Percentiles rank a stretch among this genome's conserved stretches.
phyloP scores from a whole-genome alignment of 345 rosid species.

The Gossypium herbaceum region DNA sequence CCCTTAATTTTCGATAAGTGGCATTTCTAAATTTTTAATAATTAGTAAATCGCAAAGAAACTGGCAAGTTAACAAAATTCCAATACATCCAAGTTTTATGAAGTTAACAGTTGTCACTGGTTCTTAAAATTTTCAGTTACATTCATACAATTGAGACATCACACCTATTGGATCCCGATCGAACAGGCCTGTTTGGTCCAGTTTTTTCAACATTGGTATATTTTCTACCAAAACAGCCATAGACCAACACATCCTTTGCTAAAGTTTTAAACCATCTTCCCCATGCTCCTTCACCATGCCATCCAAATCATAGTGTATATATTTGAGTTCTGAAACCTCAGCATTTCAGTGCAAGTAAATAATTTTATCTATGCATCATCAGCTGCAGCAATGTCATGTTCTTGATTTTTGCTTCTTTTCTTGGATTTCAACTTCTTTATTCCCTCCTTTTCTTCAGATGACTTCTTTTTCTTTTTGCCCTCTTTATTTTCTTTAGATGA shows the following conservation, averaged over 20 bases:
- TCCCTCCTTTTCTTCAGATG: constrained; percentile 14
- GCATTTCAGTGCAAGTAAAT: neutral
- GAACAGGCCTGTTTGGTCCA: neutral
- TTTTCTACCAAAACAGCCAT: neutral
- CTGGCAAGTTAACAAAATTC: too few species aligned
- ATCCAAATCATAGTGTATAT: neutral
- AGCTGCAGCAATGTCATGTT: constrained; percentile 5
- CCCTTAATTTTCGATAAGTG: neutral
- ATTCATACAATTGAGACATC: neutral
- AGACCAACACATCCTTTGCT: neutral
- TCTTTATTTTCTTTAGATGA: constrained; percentile 18
- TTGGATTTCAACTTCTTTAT: constrained; percentile 9
- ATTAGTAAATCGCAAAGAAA: too few species aligned
- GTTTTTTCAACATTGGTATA: too few species aligned
- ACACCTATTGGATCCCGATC: neutral
- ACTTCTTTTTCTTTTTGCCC: constrained; percentile 27
- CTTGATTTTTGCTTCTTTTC: constrained; percentile 7
- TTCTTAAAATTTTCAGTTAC: neutral
- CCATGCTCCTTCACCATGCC: neutral
- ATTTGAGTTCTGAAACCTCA: neutral
- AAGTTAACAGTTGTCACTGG: neutral
- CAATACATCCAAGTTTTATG: too few species aligned
- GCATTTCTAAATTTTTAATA: too few species aligned
- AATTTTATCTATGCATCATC: constrained; percentile 8
- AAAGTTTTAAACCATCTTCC: neutral